Evolutionary conservation across 805 yeast species (phyloP), one percentile per base, ranked within the genome.

Genomic region (Saccharomycopsis selenospora): DNA sequence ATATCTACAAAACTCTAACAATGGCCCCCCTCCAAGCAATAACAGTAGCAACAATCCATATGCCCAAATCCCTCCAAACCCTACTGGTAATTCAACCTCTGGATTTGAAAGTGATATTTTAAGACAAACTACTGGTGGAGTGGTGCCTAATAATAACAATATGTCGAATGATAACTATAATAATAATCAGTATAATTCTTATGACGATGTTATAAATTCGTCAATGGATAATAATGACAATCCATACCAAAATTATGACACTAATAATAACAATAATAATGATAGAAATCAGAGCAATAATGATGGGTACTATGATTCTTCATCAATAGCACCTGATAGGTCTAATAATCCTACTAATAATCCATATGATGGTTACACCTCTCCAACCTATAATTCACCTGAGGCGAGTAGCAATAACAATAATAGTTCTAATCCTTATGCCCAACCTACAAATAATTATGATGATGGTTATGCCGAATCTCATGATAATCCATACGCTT

Each of bases 41-140:
- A 27, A 43, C 25, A 13, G 38, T 4, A 17, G 10, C 14, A 25
- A 25, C 11, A 25, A 25, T 26, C 36, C 36, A n/a, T 42, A 28
- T 17, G 22, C 30, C 38, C 22, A 42, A 27, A 28, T 28, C 14
- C 20, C 28, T 5, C 36, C 45, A 42, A 28, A 20, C 33, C 38
- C 38, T 7, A 24, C 38, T 18, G 40, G 24, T 17, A 20, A 22
- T 3, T 49, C 52, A 5, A 8, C 13, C 8, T 24, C n/a, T 17
- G 53, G 51, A 25, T 47, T 50, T 50, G 53, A 50, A 25, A 8
- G 22, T 17, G 53, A 50, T 24, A 17, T 50, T 7, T 50, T 50
- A 25, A 36, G 30, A 20, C 53, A 50, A 29, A 41, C 25, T n/a
- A 50, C 53, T n/a, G 53, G 53, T 3, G 41, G 43, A 13, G 38